Base-by-base conservation (phyloP, 208 protist genomes). In the Jaenimonas drosophilae region DNA sequence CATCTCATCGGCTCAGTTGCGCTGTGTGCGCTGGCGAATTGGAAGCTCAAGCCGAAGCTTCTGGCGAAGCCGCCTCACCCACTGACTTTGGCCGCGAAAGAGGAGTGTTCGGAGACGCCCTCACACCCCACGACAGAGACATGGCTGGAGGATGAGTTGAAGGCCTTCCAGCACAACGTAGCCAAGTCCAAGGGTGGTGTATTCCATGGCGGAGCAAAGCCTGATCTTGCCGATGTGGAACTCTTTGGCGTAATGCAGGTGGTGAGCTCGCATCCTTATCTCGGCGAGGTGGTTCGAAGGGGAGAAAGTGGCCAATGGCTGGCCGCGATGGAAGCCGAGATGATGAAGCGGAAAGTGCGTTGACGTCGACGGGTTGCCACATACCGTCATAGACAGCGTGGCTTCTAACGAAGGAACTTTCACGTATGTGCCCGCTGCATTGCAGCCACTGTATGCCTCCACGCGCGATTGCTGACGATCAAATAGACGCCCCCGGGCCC, bases 231-330 rank as follows among this genome's bases (percentile, higher is more conserved):
- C 3, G 81, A 90, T 40, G 37, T 90, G 7, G 76, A 90, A 64
- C 80, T 90, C 70, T 90, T 75, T 49, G 81, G 65, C 12, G 74
- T 86, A 28, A 81, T 71, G 16, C 81, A 76, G 7, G 61, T 84
- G 12, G 45, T 86, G 6, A 47, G 56, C 33, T 49, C 41, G 32
- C 81, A 90, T 44, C 76, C 76, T 9, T 51, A 44, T 2, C 53
- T 90, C 12, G 50, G 61, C 24, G 3, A 43, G 32, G 26, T 85
- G 6, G 54, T 71, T 59, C 62, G 24, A 44, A 70, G 23, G 64
- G 67, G 26, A 46, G 40, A 16, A 9, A 68, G 84, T 62, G 71
- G 71, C n/a, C 63, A 46, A 46, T 88, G 79, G 76, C 59, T 74
- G 44, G 43, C 45, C 6, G 71, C 74, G 3, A 82, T 88, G 79